Evolutionary conservation across 768 basidiomycete species (phyloP), one percentile per base, ranked within the genome.

Genomic region (Glaciozyma martinii): DNA sequence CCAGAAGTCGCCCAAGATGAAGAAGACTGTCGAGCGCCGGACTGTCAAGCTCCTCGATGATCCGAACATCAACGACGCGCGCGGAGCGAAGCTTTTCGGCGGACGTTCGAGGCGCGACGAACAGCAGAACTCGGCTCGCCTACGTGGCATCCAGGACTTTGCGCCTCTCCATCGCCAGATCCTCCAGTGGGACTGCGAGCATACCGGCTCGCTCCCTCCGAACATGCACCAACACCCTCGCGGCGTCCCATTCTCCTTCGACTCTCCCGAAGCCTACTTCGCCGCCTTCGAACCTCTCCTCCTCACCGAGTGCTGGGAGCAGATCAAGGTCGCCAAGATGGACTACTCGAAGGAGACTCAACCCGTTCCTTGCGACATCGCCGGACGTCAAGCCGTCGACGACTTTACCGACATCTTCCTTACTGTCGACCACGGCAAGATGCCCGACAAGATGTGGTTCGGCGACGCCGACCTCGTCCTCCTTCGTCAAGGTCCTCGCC

Each of bases 291-390:
- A 90, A 74, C 92, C 94, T 3, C 80, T 98, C 21, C 78, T 98
- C 32, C 77, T 92, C 25, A 78, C 89, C 63, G 95, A 99, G 77
- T 85, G 89, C 67, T 97, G 95, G 93, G 84, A 86, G 33, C 90
- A 94, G 74, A 82, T 94, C 29, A 73, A 80, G 12, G 84, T 89
- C 68, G 84, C 89, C 7, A 90, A 89, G 74, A 85, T 88, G 58
- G 85, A 86, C 61, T 82, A 84, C 70, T 78, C 81, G 9, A 47
- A 59, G 37, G 70, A 73, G 47, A 59, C 63, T 0, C 63, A 62
- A 19, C 54, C 63, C 40, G 53, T 72, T 46, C 49, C 43, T 30
- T 84, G 84, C 76, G 85, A 83, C 65, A 81, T 98, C 49, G 80
- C 79, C 32, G 82, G 83, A 21, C 84, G 88, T 23, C 82, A 82